Evolutionary conservation across 805 yeast species (phyloP), one percentile per base, ranked within the genome.

Genomic region (Saccharomycopsis capsularis): DNA sequence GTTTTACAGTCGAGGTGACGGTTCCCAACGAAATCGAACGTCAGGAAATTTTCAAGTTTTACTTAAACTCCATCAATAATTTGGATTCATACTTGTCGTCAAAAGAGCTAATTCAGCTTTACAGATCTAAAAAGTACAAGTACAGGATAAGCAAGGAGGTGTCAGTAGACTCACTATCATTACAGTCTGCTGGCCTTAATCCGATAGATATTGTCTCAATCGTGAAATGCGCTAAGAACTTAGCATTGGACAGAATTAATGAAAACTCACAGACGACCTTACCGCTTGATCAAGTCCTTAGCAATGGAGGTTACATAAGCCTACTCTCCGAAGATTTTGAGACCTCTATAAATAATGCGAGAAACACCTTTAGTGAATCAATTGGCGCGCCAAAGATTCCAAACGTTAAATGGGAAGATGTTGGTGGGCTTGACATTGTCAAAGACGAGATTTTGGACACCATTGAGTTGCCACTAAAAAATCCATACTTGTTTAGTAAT

Each of bases 361-460:
- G 98, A 59, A 81, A 78, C 59, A 89, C 86, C 61, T 90, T 84
- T 64, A 84, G 95, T 57, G 96, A 88, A 55, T 85, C 96, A 0
- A 90, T 93, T 50, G 98, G 98, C 5, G 98, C 98, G 0, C 99
- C 99, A 15, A 73, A 88, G 54, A 91, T 93, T 54, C 99, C 99
- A 2, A 80, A 85, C 59, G 98, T 93, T 4, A 81, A 81, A 53
- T 93, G 99, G 99, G 93, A 85, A 55, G 99, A 93, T 64, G 95
- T 93, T 48, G 99, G 99, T 30, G 99, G 99, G 1, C 70, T 93
- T 57, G 96, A 87, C 54, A 58, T 81, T 40, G 95, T 90, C 32
- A 93, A 93, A 62, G 89, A 81, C 57, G 97, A 91, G 59, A 91
- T 93, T 57, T 68, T 90, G 63, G 99, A 93, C 60, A 91, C 99